These are phyloP conservation scores for Bacidia gigantensis DNA, from an alignment of 495 filamentous ascomycete genomes.

Conservation along the genomic window DNA sequence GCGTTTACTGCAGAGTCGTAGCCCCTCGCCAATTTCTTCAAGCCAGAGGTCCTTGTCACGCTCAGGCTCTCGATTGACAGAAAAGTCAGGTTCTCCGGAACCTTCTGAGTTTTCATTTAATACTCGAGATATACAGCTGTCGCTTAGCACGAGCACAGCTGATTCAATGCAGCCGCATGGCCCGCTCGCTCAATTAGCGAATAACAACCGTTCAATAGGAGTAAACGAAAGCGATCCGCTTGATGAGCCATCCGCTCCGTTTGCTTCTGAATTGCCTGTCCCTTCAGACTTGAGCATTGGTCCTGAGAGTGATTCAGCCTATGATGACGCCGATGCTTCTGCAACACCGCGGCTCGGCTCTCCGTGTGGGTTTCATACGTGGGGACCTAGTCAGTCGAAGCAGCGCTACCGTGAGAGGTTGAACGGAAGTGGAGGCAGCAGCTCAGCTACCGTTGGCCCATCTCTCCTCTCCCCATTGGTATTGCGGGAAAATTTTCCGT, in stretches of 20 bases:
- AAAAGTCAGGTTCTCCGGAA: conserved; percentile 17
- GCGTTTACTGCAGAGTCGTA: conserved; percentile 56
- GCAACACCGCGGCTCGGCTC: conserved; percentile 35
- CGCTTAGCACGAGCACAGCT: conserved; percentile 65
- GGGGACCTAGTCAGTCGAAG: conserved; percentile 36
- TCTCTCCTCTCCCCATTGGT: conserved; percentile 35
- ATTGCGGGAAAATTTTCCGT: conserved; percentile 28
- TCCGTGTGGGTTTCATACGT: conserved; percentile 43
- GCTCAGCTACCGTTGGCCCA: conserved; percentile 29
- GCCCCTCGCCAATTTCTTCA: conserved; percentile 52
- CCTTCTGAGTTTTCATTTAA: conserved; percentile 33
- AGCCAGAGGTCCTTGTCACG: conserved; percentile 16
- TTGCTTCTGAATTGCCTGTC: conserved; percentile 20
- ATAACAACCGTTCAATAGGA: neutral
- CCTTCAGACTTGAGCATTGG: conserved; percentile 11
- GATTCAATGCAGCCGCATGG: conserved; percentile 63
- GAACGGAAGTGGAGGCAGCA: conserved; percentile 13
- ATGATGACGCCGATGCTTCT: conserved; percentile 15
- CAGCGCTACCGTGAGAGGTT: conserved; percentile 23
- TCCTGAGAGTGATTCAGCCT: conserved; percentile 22
- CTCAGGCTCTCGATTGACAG: conserved; percentile 19
- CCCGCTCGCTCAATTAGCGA: conserved; percentile 42
- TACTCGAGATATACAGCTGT: conserved; percentile 73
- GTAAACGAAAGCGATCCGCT: neutral
- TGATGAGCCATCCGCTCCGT: conserved; percentile 20